Evolutionary conservation across 2,329 filamentous ascomycete genomes (phyloP).

Genomic region (Penicillium sp.): DNA sequence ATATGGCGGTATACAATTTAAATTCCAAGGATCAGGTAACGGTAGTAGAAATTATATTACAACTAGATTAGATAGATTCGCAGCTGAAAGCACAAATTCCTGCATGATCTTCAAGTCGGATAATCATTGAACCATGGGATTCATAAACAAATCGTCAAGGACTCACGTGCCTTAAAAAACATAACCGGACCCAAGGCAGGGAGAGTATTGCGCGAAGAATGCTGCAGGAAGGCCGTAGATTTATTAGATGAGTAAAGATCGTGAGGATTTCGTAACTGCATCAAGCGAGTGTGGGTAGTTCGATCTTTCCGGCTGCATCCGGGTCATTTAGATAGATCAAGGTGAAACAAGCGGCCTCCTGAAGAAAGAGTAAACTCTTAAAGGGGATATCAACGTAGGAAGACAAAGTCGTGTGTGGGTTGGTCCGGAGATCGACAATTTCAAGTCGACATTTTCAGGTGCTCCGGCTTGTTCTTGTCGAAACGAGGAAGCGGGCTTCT

Average conservation of each 20-base stretch:
- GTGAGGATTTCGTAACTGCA: slow-evolving; percentile 22
- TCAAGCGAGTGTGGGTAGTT: slow-evolving; percentile 17
- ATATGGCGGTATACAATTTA: not conserved
- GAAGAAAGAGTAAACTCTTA: slow-evolving; percentile 5
- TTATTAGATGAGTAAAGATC: slow-evolving; percentile 18
- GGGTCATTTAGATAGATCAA: not conserved
- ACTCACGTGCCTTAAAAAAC: not conserved
- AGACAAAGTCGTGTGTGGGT: not conserved
- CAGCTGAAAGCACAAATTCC: not conserved
- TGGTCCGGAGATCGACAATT: slow-evolving; percentile 3
- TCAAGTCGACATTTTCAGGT: not conserved
- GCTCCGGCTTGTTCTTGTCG: not conserved
- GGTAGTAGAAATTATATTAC: slow-evolving; percentile 24
- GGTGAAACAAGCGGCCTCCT: slow-evolving; percentile 6
- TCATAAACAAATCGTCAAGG: slow-evolving; percentile 15
- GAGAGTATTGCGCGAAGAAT: not conserved
- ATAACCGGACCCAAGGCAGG: not conserved
- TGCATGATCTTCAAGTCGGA: not conserved
- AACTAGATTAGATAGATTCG: slow-evolving; percentile 14
- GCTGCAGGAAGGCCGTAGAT: not conserved
- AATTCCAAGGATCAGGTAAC: not conserved
- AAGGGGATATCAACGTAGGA: slow-evolving; percentile 15
- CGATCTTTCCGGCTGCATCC: not conserved
- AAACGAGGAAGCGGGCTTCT: not conserved
- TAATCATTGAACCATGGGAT: slow-evolving; percentile 8